Evolutionary conservation across 768 basidiomycete genomes (phyloP), one percentile per base, ranked within the genome.

Genomic region (Hericium erinaceus): DNA sequence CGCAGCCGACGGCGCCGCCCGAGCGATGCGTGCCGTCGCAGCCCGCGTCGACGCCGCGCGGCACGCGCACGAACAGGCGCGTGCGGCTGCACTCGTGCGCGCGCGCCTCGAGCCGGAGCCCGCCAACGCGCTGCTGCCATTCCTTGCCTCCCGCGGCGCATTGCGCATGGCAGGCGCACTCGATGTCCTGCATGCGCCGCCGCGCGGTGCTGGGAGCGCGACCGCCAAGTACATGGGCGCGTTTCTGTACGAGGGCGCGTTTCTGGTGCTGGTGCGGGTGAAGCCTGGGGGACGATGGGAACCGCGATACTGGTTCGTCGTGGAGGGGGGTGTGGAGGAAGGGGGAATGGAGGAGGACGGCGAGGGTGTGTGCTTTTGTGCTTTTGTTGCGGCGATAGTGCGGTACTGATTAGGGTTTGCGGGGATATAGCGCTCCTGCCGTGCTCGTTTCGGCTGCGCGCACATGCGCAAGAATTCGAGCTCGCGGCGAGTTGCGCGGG

Each of bases 231-330:
- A 97, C 69, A 78, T 92, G 24, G 94, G 90, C 33, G 89, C 87
- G 16, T 95, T 99, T 70, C 73, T 99, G 48, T 99, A 94, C 65
- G 73, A 78, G 39, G 85, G 88, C 11, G 92, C 89, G 11, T 98
- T 92, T 68, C 70, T 98, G 40, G 77, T 97, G 20, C 73, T 99
- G 48, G 91, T 84, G 62, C 98, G 95, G 73, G 86, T 94, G 41
- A 93, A 91, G 72, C 78, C 81, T 58, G 75, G 75, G 63, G 89
- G 78, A 68, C 75, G 75, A 38, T 99, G 97, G 66, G 92, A 95
- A 65, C 84, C 92, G 16, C 81, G 78, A 59, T 88, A 95, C 67
- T 98, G 93, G 89, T 87, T 98, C 65, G 80, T 83, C 41, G 72
- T 97, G 20, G 77, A 78, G 48, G 81, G 81, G 18, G 89, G 91